Conservation (phyloP, 2,329 filamentous ascomycete species). For the Xylariales sp. region DNA sequence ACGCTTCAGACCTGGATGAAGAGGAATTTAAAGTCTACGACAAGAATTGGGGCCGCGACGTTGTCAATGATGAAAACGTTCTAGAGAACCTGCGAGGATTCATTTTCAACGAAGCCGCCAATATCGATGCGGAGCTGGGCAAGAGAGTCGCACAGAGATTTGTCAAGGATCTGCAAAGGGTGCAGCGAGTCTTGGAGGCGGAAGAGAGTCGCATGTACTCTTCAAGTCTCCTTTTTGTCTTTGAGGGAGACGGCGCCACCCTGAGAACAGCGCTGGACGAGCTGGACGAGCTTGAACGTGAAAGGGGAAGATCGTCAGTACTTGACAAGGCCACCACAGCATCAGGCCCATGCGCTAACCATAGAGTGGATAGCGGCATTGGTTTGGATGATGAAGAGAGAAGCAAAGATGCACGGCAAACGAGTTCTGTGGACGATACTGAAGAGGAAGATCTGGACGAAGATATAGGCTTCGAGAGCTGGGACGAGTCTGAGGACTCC, state of each 20-base stretch:
- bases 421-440: too few relatives aligned
- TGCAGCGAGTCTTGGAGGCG: slow-evolving; percentile 47
- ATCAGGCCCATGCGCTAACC: slow-evolving; percentile 22
- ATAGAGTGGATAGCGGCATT: slow-evolving; percentile 53
- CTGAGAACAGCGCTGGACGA: slow-evolving; percentile 49
- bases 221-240: slow-evolving; percentile 57
- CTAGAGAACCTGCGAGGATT: slow-evolving; percentile 51
- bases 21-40: slow-evolving; percentile 57
- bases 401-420: too few relatives aligned
- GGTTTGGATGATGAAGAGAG: slow-evolving; percentile 41
- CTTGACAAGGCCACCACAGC: slow-evolving; percentile 17
- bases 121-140: slow-evolving; percentile 56
- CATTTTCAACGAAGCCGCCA: slow-evolving; percentile 53
- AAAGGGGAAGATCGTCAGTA: slow-evolving; percentile 30
- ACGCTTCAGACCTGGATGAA: slow-evolving; percentile 45
- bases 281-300: slow-evolving; percentile 35
- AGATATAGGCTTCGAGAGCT: slow-evolving; percentile 39
- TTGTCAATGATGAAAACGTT: slow-evolving; percentile 50
- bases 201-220: slow-evolving; percentile 64
- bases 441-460: slow-evolving; percentile 16
- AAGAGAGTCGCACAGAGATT: slow-evolving; percentile 51
- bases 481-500: slow-evolving; percentile 50
- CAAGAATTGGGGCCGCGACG: slow-evolving; percentile 56
- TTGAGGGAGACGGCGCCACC: slow-evolving; percentile 57
- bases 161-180: slow-evolving; percentile 44